Conservation (phyloP, 1,284 basidiomycete genomes). For the Meripilus lineatus region DNA sequence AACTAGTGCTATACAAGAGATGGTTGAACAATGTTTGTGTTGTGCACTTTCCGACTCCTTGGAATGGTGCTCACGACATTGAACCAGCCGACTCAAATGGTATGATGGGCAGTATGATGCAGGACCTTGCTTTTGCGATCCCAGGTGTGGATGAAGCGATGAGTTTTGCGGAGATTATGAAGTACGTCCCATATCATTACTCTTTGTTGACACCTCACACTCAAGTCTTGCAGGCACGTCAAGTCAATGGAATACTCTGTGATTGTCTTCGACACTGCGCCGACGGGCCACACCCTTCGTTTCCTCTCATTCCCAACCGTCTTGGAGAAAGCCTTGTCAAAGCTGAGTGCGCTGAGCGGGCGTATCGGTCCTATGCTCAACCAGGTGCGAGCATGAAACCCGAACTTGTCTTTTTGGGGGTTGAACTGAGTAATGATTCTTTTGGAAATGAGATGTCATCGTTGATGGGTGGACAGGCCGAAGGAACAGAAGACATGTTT, state of each 20-base stretch:
- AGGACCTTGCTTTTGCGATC: slow-evolving; percentile 98
- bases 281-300: slow-evolving; percentile 96
- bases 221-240: slow-evolving; percentile 68
- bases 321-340: slow-evolving; percentile 95
- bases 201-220: background rate
- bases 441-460: slow-evolving; percentile 68
- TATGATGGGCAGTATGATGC: slow-evolving; percentile 99
- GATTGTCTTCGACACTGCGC: slow-evolving; percentile 98
- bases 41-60: slow-evolving; percentile 3
- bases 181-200: slow-evolving; percentile 48
- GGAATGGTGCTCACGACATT: slow-evolving; percentile 5
- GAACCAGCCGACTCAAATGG: slow-evolving; percentile 80
- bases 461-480: slow-evolving; percentile 89
- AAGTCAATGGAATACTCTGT: slow-evolving; percentile 99
- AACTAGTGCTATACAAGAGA: slow-evolving; percentile 94
- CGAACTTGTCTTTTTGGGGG: too few relatives aligned
- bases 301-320: slow-evolving; percentile 98
- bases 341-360: slow-evolving; percentile 87
- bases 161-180: slow-evolving; percentile 99
- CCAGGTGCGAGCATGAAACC: slow-evolving; percentile 55
- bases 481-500: slow-evolving; percentile 95
- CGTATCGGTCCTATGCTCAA: slow-evolving; percentile 97
- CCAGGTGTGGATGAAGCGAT: slow-evolving; percentile 99
- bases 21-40: slow-evolving; percentile 93
- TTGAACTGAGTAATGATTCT: background rate